These are phyloP conservation scores for Nosema muscidifuracis DNA, from an alignment of 371 early-diverging fungal species.

Conservation along the genomic window DNA sequence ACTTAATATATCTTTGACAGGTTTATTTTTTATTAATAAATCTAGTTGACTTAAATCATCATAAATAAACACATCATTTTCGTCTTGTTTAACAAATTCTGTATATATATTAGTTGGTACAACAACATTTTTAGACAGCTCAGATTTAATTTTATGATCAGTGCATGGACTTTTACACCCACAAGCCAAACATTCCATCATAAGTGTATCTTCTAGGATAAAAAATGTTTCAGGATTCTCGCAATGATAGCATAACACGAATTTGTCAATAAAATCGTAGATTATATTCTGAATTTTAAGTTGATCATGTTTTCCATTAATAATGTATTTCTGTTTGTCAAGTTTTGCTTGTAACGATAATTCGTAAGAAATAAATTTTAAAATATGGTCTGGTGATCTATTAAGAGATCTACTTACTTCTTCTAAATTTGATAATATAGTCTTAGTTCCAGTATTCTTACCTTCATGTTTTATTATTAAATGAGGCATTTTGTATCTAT, in stretches of 20 bases:
- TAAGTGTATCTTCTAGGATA: slow-evolving; percentile 43
- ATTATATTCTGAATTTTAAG: slow-evolving; percentile 75
- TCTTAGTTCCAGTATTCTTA: slow-evolving; percentile 95
- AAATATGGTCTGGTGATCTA: slow-evolving; percentile 73
- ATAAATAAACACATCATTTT: not conserved
- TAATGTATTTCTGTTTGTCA: slow-evolving; percentile 81
- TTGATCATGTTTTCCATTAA: slow-evolving; percentile 89
- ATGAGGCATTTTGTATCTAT: slow-evolving; percentile 98
- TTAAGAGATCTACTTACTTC: slow-evolving; percentile 81
- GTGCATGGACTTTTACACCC: slow-evolving; percentile 43
- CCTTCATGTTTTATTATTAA: slow-evolving; percentile 75
- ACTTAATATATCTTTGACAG: slow-evolving; percentile 9
- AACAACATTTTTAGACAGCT: slow-evolving; percentile 51
- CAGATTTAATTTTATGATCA: slow-evolving; percentile 47
- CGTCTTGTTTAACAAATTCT: not conserved
- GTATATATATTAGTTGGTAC: slow-evolving; percentile 6
- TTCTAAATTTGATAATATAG: slow-evolving; percentile 89
- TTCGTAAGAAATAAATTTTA: slow-evolving; percentile 88
- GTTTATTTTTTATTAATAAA: not conserved
- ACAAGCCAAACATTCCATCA: slow-evolving; percentile 59
- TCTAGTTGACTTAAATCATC: not conserved
- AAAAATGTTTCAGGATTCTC: slow-evolving; percentile 92
- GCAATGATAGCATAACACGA: slow-evolving; percentile 87
- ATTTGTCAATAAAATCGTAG: slow-evolving; percentile 85
- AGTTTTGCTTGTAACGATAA: slow-evolving; percentile 88